These are phyloP conservation scores for Effrenium voratum DNA, from an alignment of 73 alveolate species.

Conservation along the genomic window DNA sequence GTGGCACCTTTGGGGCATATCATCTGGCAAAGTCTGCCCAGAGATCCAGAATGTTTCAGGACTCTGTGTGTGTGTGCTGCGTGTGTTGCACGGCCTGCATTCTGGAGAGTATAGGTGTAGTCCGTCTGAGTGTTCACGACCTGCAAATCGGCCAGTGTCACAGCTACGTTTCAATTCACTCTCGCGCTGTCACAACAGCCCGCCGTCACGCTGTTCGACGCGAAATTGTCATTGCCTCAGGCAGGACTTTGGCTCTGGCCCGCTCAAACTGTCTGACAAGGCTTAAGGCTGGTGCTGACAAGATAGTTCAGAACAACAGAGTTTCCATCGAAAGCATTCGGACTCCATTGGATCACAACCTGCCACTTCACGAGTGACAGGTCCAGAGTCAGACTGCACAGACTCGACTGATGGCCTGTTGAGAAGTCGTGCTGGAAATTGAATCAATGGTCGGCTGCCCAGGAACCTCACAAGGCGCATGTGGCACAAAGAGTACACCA, in stretches of 20 bases:
- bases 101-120: constrained; percentile 38
- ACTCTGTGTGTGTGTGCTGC: background rate
- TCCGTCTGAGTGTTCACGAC: constrained; percentile 52
- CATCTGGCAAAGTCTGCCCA: too few relatives aligned
- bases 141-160: background rate
- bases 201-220: constrained; percentile 15
- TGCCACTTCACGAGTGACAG: background rate
- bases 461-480: constrained; percentile 18
- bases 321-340: constrained; percentile 58
- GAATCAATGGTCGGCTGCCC: constrained; percentile 49
- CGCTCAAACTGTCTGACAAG: background rate
- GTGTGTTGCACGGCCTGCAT: background rate
- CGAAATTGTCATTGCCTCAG: constrained; percentile 44
- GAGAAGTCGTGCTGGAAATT: constrained; percentile 36
- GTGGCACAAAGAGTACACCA: too few relatives aligned
- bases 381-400: background rate
- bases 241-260: background rate
- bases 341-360: constrained; percentile 83
- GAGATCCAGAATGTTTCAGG: too few relatives aligned
- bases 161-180: background rate
- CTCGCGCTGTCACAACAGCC: background rate
- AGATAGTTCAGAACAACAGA: constrained; percentile 51
- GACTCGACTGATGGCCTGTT: background rate
- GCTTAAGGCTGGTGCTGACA: constrained; percentile 34
- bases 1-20: constrained; percentile 15